A percentile compares a stretch with the other conserved stretches of the same genome.
Conservation (phyloP, 106 monocot genomes). For the Acorus calamus region DNA sequence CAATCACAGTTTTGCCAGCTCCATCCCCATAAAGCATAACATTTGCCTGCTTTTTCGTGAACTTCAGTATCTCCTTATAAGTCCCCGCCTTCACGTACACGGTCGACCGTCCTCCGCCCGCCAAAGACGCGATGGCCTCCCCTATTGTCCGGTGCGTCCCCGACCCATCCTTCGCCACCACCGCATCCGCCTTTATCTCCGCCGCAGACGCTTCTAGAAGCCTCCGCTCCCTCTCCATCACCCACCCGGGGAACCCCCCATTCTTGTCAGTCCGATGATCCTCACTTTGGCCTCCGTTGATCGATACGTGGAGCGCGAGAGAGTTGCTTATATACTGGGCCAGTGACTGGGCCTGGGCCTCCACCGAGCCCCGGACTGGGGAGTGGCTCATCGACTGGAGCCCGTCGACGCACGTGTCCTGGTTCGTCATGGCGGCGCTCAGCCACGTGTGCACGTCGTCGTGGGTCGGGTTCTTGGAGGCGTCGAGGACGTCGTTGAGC, state of each 20-base stretch:
- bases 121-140: constrained; percentile 8
- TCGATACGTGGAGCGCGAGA: constrained; percentile 24
- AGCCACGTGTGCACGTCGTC: constrained; percentile 30
- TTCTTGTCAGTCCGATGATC: constrained; percentile 4
- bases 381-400: constrained; percentile 6
- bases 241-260: constrained; percentile 6
- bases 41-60: constrained; percentile 56
- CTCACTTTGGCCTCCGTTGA: background rate
- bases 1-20: constrained; percentile 60
- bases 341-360: constrained; percentile 15
- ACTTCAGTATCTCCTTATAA: constrained; percentile 50
- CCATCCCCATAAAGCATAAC: constrained; percentile 85
- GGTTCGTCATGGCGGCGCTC: constrained; percentile 26
- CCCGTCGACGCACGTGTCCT: constrained; percentile 29
- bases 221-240: constrained; percentile 11
- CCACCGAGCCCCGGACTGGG: constrained; percentile 3
- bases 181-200: constrained; percentile 3
- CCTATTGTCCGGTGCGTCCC: constrained; percentile 9
- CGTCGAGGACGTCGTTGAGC: constrained; percentile 24
- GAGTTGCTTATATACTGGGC: constrained; percentile 34
- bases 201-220: background rate
- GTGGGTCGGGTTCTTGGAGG: background rate
- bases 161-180: constrained; percentile 30
- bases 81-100: constrained; percentile 75
- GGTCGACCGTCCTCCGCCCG: constrained; percentile 30